These are phyloP conservation scores for Magnolia kwangsiensis DNA, from an alignment of 164 flowering plant genomes.

Conservation along the genomic window DNA sequence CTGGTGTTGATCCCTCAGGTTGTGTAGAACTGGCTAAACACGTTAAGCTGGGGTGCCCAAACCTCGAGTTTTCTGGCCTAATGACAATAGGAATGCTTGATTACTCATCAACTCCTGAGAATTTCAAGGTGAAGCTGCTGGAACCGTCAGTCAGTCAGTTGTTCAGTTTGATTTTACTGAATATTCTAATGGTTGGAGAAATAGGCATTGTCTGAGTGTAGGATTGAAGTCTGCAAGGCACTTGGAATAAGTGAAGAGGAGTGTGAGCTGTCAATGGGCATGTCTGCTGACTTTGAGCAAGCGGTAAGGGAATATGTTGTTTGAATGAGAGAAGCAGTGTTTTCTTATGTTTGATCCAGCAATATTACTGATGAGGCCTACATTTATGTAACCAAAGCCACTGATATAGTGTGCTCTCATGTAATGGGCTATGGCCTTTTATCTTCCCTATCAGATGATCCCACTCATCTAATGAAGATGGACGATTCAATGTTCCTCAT, in stretches of 20 bases:
- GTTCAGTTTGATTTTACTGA: not conserved
- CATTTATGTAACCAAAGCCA: no score
- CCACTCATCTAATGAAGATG: no score
- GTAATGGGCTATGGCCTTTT: no score
- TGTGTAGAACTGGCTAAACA: conserved; percentile 72
- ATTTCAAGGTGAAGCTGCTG: conserved; percentile 51
- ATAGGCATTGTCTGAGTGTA: conserved; percentile 69
- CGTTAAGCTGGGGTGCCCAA: conserved; percentile 63
- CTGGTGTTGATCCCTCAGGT: conserved; percentile 72
- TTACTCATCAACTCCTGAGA: conserved; percentile 91
- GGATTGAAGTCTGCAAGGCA: conserved; percentile 73
- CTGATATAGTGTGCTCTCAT: no score
- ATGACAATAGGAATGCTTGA: conserved; percentile 98
- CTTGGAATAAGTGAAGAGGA: conserved; percentile 70
- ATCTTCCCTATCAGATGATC: no score
- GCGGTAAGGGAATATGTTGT: conserved; percentile 49
- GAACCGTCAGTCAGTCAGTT: not conserved
- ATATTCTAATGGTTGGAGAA: conserved; percentile 5
- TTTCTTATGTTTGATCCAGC: no score
- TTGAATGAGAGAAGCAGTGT: no score
- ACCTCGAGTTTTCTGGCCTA: conserved; percentile 80
- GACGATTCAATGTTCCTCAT: no score
- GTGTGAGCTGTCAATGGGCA: conserved; percentile 97
- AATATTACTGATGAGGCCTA: no score
- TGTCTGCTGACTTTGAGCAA: conserved; percentile 94